Conservation (phyloP, 1,139 yeast genomes). For the Suhomyces kunorum region DNA sequence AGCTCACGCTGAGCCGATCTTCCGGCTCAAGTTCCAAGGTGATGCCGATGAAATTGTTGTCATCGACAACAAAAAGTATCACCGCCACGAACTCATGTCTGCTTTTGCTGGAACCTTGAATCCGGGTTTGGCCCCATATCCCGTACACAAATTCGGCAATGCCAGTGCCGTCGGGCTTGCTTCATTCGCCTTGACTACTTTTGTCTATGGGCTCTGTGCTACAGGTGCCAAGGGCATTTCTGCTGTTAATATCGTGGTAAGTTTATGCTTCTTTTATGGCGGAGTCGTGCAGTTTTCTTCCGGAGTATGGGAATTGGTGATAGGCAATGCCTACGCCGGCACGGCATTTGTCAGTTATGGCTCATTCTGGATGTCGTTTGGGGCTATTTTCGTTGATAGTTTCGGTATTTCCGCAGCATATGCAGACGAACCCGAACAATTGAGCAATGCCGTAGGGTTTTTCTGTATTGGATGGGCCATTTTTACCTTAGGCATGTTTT, state of each 20-base stretch:
- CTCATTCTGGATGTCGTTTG: constrained; percentile 42
- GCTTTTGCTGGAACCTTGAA: constrained; percentile 50
- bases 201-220: constrained; percentile 66
- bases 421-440: constrained; percentile 27
- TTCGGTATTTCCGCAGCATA: constrained; percentile 35
- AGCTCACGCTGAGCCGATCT: not conserved
- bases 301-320: constrained; percentile 53
- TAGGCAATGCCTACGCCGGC: constrained; percentile 40
- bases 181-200: constrained; percentile 82
- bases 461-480: constrained; percentile 49
- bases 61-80: constrained; percentile 36
- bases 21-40: constrained; percentile 17
- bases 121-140: constrained; percentile 58
- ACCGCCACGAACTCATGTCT: constrained; percentile 32
- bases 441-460: constrained; percentile 42
- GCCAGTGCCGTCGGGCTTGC: constrained; percentile 86
- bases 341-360: constrained; percentile 40
- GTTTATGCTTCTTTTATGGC: constrained; percentile 46
- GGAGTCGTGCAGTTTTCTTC: constrained; percentile 50
- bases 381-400: constrained; percentile 31
- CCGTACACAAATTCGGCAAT: constrained; percentile 65
- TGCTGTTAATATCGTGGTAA: constrained; percentile 52
- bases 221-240: constrained; percentile 54
- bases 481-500: constrained; percentile 42
- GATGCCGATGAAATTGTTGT: constrained; percentile 27